A percentile compares a stretch with the other conserved stretches of the same genome.
Evolutionary conservation across 1,284 basidiomycete species (phyloP).

Genomic region (Malassezia cuniculi): DNA sequence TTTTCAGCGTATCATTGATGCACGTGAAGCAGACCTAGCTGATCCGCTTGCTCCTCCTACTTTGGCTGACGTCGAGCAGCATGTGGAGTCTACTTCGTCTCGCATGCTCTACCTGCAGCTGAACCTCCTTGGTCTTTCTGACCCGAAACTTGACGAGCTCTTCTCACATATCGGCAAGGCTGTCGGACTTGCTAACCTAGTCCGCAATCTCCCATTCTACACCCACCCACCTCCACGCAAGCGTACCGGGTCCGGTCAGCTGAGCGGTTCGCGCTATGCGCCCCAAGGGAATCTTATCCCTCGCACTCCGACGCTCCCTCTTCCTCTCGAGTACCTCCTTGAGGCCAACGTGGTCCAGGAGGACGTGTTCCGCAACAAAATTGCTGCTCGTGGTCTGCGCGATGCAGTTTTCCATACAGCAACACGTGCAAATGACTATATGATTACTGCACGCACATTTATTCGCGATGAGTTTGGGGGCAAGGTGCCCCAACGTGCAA

Average conservation of each 20-base stretch:
- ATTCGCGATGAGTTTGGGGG: conserved; percentile 54
- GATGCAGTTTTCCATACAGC: conserved; percentile 77
- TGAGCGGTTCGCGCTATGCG: conserved; percentile 8
- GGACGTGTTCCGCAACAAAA: conserved; percentile 64
- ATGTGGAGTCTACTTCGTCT: conserved; percentile 35
- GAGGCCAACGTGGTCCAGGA: conserved; percentile 71
- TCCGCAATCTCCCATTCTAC: conserved; percentile 32
- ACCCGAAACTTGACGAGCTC: conserved; percentile 30
- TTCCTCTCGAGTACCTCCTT: conserved; percentile 71
- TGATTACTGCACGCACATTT: conserved; percentile 68
- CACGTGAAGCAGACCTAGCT: conserved; percentile 35
- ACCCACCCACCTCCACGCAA: conserved; percentile 29
- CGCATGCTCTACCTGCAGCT: conserved; percentile 33
- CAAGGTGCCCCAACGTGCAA: conserved; percentile 55
- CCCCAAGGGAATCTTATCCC: conserved; percentile 8
- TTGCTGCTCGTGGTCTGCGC: conserved; percentile 54
- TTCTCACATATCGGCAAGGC: conserved; percentile 44
- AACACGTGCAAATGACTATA: conserved; percentile 75
- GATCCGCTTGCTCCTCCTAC: conserved; percentile 30
- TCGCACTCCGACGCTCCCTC: conserved; percentile 51
- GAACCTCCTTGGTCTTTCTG: conserved; percentile 24
- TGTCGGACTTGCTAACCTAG: conserved; percentile 25
- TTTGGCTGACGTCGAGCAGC: conserved; percentile 28
- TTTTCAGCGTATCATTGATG: conserved; percentile 36
- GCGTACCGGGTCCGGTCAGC: conserved; percentile 10